Conservation (phyloP, 495 filamentous ascomycete genomes). For the Trichoderma orchidacearum region DNA sequence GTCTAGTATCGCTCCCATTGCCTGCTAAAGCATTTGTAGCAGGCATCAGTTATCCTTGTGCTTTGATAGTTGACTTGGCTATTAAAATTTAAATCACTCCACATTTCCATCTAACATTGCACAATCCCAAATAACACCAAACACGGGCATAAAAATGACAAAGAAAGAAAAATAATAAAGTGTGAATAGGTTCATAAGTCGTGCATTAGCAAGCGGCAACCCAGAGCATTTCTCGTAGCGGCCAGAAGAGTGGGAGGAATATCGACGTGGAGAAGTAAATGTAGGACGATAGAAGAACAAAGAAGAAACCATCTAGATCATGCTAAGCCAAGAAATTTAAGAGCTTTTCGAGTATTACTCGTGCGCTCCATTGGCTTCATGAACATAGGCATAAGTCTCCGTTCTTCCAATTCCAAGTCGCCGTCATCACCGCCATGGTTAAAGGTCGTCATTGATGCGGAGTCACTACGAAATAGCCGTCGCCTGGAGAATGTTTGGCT, state of each 20-base stretch:
- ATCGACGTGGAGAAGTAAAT: not conserved
- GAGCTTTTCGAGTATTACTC: conserved; percentile 17
- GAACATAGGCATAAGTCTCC: conserved; percentile 21
- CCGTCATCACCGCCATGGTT: conserved; percentile 12
- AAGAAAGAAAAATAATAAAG: not conserved
- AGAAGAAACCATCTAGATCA: not conserved
- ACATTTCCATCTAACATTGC: not conserved
- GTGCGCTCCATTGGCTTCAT: conserved; percentile 9
- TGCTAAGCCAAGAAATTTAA: conserved; percentile 22
- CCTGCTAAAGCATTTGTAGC: not conserved
- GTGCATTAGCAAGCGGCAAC: not conserved
- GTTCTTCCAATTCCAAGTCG: conserved; percentile 14
- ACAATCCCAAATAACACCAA: not conserved
- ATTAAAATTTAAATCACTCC: not conserved
- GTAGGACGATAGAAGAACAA: not conserved
- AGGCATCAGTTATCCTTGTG: not conserved
- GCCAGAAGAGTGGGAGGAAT: too few species aligned
- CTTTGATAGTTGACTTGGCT: not conserved
- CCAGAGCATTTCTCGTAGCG: too few species aligned
- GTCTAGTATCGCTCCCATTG: not conserved
- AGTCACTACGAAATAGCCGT: not conserved
- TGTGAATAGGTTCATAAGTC: not conserved
- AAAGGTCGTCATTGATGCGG: conserved; percentile 2
- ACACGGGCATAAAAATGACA: not conserved
- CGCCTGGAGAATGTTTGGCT: not conserved